These are phyloP conservation scores for Kluyveromyces nonfermentans DNA, from an alignment of 805 yeast genomes.

Conservation along the genomic window DNA sequence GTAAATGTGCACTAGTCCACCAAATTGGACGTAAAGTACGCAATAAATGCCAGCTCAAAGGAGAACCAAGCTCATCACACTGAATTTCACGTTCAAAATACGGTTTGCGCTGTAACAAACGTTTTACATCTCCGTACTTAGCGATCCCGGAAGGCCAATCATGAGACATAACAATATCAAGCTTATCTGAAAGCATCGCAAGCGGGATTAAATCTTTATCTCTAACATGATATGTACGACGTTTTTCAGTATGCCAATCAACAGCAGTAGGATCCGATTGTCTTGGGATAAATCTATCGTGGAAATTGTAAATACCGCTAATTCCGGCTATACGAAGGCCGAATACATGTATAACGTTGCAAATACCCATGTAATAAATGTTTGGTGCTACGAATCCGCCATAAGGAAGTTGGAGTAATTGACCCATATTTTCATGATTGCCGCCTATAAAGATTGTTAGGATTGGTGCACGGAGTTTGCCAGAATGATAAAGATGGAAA, in stretches of 20 bases:
- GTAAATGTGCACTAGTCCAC: slow-evolving; percentile 91
- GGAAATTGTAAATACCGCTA: slow-evolving; percentile 75
- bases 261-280: slow-evolving; percentile 42
- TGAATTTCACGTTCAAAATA: slow-evolving; percentile 58
- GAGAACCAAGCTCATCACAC: slow-evolving; percentile 59
- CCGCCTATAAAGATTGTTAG: slow-evolving; percentile 86
- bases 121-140: slow-evolving; percentile 46
- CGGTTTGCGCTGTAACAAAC: slow-evolving; percentile 50
- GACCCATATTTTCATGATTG: slow-evolving; percentile 85
- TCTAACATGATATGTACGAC: slow-evolving; percentile 51
- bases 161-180: slow-evolving; percentile 65
- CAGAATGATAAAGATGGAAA: slow-evolving; percentile 61
- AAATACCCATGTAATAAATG: slow-evolving; percentile 75
- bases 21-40: slow-evolving; percentile 45
- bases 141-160: slow-evolving; percentile 92
- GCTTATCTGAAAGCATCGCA: slow-evolving; percentile 26
- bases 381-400: slow-evolving; percentile 95
- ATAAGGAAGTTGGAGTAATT: slow-evolving; percentile 55
- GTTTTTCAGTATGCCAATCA: slow-evolving; percentile 18
- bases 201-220: slow-evolving; percentile 50
- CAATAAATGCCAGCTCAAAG: slow-evolving; percentile 50
- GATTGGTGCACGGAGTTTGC: slow-evolving; percentile 53
- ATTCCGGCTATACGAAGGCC: slow-evolving; percentile 75
- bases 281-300: slow-evolving; percentile 29
- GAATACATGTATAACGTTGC: slow-evolving; percentile 61